Conservation (phyloP, 805 yeast species). For the Metschnikowia orientalis region DNA sequence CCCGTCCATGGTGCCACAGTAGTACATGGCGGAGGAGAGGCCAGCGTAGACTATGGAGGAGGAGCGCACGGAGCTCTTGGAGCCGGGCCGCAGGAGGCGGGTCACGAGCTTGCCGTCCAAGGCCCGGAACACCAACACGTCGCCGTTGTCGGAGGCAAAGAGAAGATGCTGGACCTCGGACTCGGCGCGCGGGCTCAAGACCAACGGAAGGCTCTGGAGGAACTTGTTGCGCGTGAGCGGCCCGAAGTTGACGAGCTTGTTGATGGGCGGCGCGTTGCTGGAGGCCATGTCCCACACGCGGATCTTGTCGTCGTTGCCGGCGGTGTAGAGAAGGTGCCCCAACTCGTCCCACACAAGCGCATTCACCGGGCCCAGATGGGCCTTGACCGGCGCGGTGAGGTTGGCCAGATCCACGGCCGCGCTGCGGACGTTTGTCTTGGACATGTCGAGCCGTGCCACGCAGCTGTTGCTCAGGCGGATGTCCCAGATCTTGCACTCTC, state of each 20-base stretch:
- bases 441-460: slow-evolving; percentile 58
- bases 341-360: slow-evolving; percentile 69
- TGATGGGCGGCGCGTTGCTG: slow-evolving; percentile 40
- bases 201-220: slow-evolving; percentile 46
- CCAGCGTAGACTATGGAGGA: slow-evolving; percentile 52
- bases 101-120: slow-evolving; percentile 60
- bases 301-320: slow-evolving; percentile 78
- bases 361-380: slow-evolving; percentile 76
- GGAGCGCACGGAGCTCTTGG: slow-evolving; percentile 40
- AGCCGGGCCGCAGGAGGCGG: slow-evolving; percentile 45
- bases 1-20: slow-evolving; percentile 66
- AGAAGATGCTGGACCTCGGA: slow-evolving; percentile 54
- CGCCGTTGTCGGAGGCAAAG: slow-evolving; percentile 75
- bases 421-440: slow-evolving; percentile 33
- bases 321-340: slow-evolving; percentile 59
- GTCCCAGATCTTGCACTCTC: slow-evolving; percentile 84
- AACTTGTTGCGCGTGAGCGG: slow-evolving; percentile 67
- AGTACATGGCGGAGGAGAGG: slow-evolving; percentile 42
- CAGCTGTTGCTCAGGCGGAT: slow-evolving; percentile 64
- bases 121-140: slow-evolving; percentile 53
- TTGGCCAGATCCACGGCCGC: slow-evolving; percentile 19
- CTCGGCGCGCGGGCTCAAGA: slow-evolving; percentile 49
- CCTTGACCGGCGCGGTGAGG: slow-evolving; percentile 42
- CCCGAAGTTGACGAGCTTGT: slow-evolving; percentile 70
- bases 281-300: slow-evolving; percentile 68